Conservation (phyloP, 129 eudicot genomes). For the Glebionis coronaria region DNA sequence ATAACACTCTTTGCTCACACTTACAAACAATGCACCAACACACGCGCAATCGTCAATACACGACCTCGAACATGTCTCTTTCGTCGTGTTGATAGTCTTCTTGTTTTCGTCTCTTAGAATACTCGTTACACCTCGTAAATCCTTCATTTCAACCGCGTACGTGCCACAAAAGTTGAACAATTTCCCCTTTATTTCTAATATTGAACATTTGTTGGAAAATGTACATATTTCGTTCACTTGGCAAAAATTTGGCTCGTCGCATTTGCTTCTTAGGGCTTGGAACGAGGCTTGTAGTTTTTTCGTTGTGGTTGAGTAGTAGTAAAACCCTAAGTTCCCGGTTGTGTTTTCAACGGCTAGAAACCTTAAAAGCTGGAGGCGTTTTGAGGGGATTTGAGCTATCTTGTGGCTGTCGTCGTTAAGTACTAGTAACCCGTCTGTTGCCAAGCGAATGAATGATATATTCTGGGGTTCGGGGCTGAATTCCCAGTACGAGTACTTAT, state of each 20-base stretch:
- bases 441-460: constrained; percentile 59
- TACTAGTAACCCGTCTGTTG: constrained; percentile 52
- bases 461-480: constrained; percentile 43
- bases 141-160: constrained; percentile 51
- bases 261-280: constrained; percentile 47
- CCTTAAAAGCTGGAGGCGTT: constrained; percentile 38
- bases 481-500: constrained; percentile 88
- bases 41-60: constrained; percentile 68
- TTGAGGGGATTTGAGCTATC: constrained; percentile 43
- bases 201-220: constrained; percentile 49
- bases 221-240: constrained; percentile 62
- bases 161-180: constrained; percentile 37
- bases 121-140: constrained; percentile 43
- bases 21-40: constrained; percentile 57
- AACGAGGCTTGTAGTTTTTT: constrained; percentile 61
- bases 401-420: constrained; percentile 41
- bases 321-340: constrained; percentile 68
- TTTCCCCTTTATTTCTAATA: constrained; percentile 37
- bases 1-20: constrained; percentile 41
- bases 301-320: constrained; percentile 47
- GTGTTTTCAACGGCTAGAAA: constrained; percentile 56
- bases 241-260: constrained; percentile 82
- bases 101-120: constrained; percentile 32
- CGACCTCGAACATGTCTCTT: constrained; percentile 34
- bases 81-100: constrained; percentile 33